These are phyloP conservation scores for Pythium vanterpoolii DNA, from an alignment of 352 stramenopile species.

Conservation along the genomic window DNA sequence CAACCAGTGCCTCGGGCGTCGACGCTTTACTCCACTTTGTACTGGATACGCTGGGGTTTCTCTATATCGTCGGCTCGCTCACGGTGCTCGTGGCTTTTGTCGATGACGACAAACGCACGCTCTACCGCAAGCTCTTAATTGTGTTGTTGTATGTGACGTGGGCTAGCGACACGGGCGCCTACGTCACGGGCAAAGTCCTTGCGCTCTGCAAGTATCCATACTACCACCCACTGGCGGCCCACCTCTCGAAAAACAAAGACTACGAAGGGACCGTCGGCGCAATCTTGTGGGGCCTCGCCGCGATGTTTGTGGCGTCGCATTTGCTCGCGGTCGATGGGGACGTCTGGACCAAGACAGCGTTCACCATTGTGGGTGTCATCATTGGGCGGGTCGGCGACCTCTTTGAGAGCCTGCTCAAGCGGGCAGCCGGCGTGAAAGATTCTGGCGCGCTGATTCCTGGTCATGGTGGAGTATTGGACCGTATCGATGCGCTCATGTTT, in stretches of 20 bases:
- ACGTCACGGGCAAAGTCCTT: constrained; percentile 89
- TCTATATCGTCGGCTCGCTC: constrained; percentile 61
- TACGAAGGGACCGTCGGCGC: constrained; percentile 93
- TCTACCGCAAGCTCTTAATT: constrained; percentile 63
- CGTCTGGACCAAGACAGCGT: constrained; percentile 66
- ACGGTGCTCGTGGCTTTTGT: constrained; percentile 56
- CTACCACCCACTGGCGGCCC: constrained; percentile 81
- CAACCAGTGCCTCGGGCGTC: constrained; percentile 19
- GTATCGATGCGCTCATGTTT: constrained; percentile 95
- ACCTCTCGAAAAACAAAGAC: constrained; percentile 95
- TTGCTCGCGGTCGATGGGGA: constrained; percentile 73
- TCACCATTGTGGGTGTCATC: constrained; percentile 89
- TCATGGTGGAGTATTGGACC: constrained; percentile 93
- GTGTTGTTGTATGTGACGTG: constrained; percentile 69
- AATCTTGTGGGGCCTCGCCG: constrained; percentile 69
- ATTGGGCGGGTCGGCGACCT: constrained; percentile 93
- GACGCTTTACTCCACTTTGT: constrained; percentile 44
- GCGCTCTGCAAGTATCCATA: constrained; percentile 78
- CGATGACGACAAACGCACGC: constrained; percentile 45
- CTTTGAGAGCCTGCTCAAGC: constrained; percentile 95
- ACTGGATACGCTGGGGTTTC: constrained; percentile 48
- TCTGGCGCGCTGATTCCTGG: constrained; percentile 93
- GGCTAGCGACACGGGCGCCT: constrained; percentile 91
- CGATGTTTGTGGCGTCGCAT: constrained; percentile 71
- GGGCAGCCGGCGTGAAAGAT: constrained; percentile 93